phyloP scores from a whole-genome alignment of 306 rosid genomes.

The Trichosanthes truncata region DNA sequence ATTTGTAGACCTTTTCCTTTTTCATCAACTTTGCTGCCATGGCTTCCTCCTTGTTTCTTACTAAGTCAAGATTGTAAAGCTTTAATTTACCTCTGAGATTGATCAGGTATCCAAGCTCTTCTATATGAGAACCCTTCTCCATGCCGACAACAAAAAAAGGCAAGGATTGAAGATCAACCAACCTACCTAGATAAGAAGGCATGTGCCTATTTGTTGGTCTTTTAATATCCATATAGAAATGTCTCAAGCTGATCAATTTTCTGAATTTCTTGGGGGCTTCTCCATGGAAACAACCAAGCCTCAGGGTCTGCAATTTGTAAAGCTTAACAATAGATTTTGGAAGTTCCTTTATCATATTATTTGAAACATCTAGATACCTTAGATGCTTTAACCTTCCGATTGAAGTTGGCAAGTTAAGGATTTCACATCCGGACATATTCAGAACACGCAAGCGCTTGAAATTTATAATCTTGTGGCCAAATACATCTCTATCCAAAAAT shows the following conservation, averaged over 20 bases:
- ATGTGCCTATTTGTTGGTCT: not conserved
- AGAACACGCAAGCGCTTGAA: conserved; percentile 5
- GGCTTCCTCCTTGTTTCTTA: not conserved
- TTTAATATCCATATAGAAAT: conserved; percentile 1
- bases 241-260: conserved; percentile 11
- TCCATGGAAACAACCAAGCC: conserved; percentile 1
- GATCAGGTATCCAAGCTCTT: conserved; percentile 6
- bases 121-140: not conserved
- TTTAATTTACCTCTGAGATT: conserved; percentile 7
- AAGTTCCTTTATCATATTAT: conserved; percentile 1
- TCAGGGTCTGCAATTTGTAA: conserved; percentile 6
- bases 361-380: conserved; percentile 3
- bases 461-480: not conserved
- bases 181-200: conserved; percentile 1
- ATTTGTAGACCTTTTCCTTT: not conserved
- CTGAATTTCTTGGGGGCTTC: conserved; percentile 2
- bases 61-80: conserved; percentile 8
- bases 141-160: conserved; percentile 4
- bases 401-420: not conserved
- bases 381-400: conserved; percentile 11
- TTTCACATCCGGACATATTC: not conserved
- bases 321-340: conserved; percentile 1
- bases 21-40: not conserved
- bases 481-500: conserved; percentile 1
- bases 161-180: conserved; percentile 5